Percentiles rank a stretch among this genome's conserved stretches.
These are phyloP conservation scores for Aphanomyces cochlioides DNA, from an alignment of 352 stramenopile genomes.

Conservation along the genomic window DNA sequence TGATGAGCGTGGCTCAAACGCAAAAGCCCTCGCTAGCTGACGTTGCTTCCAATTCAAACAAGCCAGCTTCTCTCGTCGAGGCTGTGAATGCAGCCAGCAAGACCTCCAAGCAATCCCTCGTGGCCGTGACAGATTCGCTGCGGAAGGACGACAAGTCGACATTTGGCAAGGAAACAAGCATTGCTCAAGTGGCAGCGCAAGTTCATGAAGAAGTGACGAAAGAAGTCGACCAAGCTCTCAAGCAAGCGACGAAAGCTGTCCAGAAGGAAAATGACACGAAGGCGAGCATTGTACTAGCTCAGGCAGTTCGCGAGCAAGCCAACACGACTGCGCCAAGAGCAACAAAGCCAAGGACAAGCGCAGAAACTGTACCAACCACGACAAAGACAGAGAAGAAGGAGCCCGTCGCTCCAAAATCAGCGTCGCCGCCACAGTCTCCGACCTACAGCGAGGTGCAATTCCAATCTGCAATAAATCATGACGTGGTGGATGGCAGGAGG, in stretches of 20 bases:
- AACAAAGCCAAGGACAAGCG: conserved; percentile 32
- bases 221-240: conserved; percentile 39
- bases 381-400: neutral
- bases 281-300: conserved; percentile 35
- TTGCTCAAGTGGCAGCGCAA: conserved; percentile 45
- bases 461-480: too few species aligned
- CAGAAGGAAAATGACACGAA: conserved; percentile 37
- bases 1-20: neutral
- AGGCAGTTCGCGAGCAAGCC: conserved; percentile 26
- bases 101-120: neutral
- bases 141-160: conserved; percentile 1
- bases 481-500: too few species aligned
- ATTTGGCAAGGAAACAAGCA: conserved; percentile 27
- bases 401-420: too few species aligned
- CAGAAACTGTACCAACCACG: conserved; percentile 21
- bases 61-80: neutral
- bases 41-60: too few species aligned
- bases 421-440: too few species aligned
- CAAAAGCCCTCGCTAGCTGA: neutral
- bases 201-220: conserved; percentile 46
- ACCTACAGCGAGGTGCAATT: too few species aligned
- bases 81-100: neutral
- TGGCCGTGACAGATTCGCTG: conserved; percentile 17
- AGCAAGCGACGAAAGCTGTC: conserved; percentile 41
- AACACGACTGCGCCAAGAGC: conserved; percentile 34